These are phyloP conservation scores for Ocimum tenuiflorum DNA, from an alignment of 257 asterid species.

Conservation along the genomic window DNA sequence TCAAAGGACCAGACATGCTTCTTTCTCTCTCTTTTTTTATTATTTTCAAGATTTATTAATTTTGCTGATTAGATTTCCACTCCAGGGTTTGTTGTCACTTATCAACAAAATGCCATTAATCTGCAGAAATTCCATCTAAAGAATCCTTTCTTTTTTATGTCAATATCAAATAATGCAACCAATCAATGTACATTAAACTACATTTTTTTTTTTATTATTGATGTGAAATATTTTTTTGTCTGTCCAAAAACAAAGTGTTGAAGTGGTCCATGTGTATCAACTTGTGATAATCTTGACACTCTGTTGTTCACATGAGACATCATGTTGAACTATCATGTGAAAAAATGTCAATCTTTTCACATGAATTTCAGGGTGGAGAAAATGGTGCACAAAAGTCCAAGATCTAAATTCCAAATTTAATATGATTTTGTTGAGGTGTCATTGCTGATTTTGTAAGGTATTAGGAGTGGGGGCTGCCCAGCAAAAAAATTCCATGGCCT, in stretches of 20 bases:
- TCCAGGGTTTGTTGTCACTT: constrained; percentile 9
- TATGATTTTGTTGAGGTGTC: background rate
- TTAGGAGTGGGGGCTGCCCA: background rate
- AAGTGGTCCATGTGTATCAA: background rate
- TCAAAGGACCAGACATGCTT: background rate
- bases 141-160: background rate
- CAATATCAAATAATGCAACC: background rate
- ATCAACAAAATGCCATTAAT: background rate
- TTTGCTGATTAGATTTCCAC: background rate
- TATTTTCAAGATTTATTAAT: background rate
- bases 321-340: constrained; percentile 46
- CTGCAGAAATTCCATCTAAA: background rate
- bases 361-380: constrained; percentile 32
- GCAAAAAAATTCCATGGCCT: no score
- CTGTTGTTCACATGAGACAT: constrained; percentile 18
- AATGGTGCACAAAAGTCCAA: constrained; percentile 19
- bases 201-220: background rate
- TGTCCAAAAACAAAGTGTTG: background rate
- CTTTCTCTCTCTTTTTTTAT: background rate
- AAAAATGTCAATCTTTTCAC: constrained; percentile 30
- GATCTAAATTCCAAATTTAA: background rate
- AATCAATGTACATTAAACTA: background rate
- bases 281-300: background rate
- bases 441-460: background rate
- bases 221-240: background rate